Base-by-base conservation (phyloP, 768 basidiomycete genomes). In the Panaeolus papilionaceus region DNA sequence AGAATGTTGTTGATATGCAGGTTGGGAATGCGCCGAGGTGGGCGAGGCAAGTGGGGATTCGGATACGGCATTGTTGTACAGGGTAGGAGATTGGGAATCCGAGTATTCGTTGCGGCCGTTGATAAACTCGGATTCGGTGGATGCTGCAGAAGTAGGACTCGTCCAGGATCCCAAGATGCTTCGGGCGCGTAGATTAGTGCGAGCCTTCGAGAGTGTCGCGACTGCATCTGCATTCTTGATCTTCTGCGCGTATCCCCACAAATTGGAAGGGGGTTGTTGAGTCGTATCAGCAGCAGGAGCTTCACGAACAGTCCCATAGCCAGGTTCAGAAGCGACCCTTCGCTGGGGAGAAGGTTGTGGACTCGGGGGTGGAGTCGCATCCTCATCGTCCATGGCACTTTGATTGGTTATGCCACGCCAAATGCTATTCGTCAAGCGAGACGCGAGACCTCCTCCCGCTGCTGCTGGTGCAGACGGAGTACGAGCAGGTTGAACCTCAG, bases 351-450 rank as follows among this genome's bases (percentile, higher is more conserved):
- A 74, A 54, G 75, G 73, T 10, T 83, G 79, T 16, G 79, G 77
- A 73, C 66, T 12, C n/a, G 77, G 76, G 7, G 74, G 51, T 4
- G 83, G 79, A 47, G 83, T 78, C n/a, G 80, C 76, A 10, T 78
- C n/a, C 66, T 71, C 69, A 40, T 74, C 71, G 8, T 90, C 90
- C 90, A 91, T 90, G 2, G 90, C 86, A 67, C 84, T 85, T 75
- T 90, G 89, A 71, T 92, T 93, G 3, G 90, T 92, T 70, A 93
- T 88, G 3, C 92, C 92, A 73, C 85, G 84, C 92, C 91, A 93
- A 23, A 92, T 84, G n/a, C 85, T 87, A 66, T 79, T 86, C 9
- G 90, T 86, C 14, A 92, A 74, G 39, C 86, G 82, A 47, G 87
- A 71, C 11, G 69, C 64, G 4, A 72, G 64, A 38, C 61, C 68